phyloP scores from a whole-genome alignment of 2,329 filamentous ascomycete genomes.

The Epichloe baconii region DNA sequence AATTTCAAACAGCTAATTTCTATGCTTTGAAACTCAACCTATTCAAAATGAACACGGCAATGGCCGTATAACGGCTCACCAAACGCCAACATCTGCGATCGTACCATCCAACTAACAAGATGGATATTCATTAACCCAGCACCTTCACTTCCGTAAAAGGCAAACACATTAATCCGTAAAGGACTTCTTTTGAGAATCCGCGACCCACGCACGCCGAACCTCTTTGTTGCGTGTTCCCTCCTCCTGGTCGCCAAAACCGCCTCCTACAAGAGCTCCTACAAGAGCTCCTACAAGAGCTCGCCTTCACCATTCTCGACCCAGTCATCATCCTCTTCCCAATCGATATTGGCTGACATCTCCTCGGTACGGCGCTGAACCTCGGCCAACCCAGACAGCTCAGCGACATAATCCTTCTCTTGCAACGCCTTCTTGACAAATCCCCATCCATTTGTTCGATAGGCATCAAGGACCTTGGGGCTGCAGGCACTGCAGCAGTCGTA shows the following conservation, averaged over 20 bases:
- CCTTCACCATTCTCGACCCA: constrained; percentile 39
- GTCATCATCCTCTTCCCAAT: constrained; percentile 47
- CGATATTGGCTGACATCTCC: constrained; percentile 37
- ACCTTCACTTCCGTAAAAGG: too few species aligned
- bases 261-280: constrained; percentile 28
- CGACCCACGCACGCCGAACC: not conserved
- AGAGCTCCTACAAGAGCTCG: constrained; percentile 29
- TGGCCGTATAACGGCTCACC: not conserved
- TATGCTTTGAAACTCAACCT: not conserved
- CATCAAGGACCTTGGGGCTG: constrained; percentile 53
- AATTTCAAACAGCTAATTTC: too few species aligned
- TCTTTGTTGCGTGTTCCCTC: not conserved
- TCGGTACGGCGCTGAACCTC: constrained; percentile 54
- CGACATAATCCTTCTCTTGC: constrained; percentile 63
- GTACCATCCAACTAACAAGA: not conserved
- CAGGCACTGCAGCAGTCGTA: constrained; percentile 78
- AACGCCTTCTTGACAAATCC: constrained; percentile 63
- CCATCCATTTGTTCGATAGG: constrained; percentile 59
- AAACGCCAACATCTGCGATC: not conserved
- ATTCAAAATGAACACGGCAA: not conserved
- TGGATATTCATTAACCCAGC: not conserved
- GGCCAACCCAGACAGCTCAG: constrained; percentile 60
- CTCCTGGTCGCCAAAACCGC: not conserved
- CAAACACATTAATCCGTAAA: too few species aligned
- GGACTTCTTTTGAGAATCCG: not conserved